Evolutionary conservation across 1,139 yeast species (phyloP).

Genomic region (Magnusiomyces sp.): DNA sequence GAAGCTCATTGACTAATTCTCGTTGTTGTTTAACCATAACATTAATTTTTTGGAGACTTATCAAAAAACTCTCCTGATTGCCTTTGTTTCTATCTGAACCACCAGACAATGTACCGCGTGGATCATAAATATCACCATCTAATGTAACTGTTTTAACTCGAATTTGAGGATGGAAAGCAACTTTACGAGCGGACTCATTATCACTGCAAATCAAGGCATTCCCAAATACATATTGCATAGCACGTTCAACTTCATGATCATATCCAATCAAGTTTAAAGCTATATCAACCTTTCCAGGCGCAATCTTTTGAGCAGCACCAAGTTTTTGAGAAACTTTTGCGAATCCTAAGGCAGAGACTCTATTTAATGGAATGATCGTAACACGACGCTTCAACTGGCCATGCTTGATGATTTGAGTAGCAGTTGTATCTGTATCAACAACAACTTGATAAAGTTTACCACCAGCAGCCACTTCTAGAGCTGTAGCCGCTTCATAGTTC

Average conservation of each 20-base stretch:
- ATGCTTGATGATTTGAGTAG: slow-evolving; percentile 66
- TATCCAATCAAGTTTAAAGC: slow-evolving; percentile 76
- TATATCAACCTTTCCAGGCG: slow-evolving; percentile 79
- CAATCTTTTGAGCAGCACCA: slow-evolving; percentile 51
- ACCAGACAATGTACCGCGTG: slow-evolving; percentile 92
- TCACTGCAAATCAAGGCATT: slow-evolving; percentile 76
- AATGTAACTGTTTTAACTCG: slow-evolving; percentile 81
- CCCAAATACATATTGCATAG: slow-evolving; percentile 92
- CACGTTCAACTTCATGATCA: slow-evolving; percentile 59
- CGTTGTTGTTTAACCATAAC: slow-evolving; percentile 38
- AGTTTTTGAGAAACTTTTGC: slow-evolving; percentile 29
- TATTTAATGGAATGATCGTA: slow-evolving; percentile 87
- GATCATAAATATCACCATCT: slow-evolving; percentile 93
- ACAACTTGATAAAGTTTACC: slow-evolving; percentile 83
- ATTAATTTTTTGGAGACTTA: slow-evolving; percentile 66
- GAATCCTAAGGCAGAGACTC: slow-evolving; percentile 47
- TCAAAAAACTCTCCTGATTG: slow-evolving; percentile 13
- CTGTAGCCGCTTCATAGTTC: slow-evolving; percentile 60
- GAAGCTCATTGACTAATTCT: slow-evolving; percentile 36
- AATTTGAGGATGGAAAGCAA: slow-evolving; percentile 78
- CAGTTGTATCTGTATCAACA: slow-evolving; percentile 80
- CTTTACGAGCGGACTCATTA: slow-evolving; percentile 77
- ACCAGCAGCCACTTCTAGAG: slow-evolving; percentile 92
- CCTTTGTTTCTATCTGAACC: slow-evolving; percentile 37
- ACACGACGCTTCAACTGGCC: slow-evolving; percentile 78